phyloP scores from a whole-genome alignment of 192 early-diverging fungal genomes.

The Irineochytrium annulatum region DNA sequence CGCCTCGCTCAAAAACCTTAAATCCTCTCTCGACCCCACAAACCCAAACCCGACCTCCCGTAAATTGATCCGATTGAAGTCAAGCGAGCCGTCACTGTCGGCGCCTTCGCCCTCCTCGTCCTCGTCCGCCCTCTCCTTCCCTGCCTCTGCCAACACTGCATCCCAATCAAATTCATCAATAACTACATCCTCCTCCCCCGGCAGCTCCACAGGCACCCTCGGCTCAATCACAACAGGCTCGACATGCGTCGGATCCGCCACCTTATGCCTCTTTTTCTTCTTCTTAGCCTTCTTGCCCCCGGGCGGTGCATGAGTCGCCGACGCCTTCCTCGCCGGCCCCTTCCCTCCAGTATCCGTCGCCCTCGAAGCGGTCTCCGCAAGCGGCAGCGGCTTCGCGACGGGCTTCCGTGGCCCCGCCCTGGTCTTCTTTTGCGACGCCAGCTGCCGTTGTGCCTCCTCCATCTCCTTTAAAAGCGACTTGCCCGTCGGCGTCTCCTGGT shows the following conservation, averaged over 20 bases:
- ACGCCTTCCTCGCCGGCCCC: slow-evolving; percentile 6
- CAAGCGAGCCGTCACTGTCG: slow-evolving; percentile 19
- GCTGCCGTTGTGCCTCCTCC: too few relatives aligned
- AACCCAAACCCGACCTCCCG: slow-evolving; percentile 10
- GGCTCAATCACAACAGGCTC: slow-evolving; percentile 14
- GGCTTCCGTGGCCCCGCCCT: too few relatives aligned
- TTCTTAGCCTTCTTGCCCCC: too few relatives aligned
- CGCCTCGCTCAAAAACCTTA: slow-evolving; percentile 21
- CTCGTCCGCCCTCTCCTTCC: too few relatives aligned
- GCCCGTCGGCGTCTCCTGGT: too few relatives aligned
- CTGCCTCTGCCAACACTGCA: too few relatives aligned
- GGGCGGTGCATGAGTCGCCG: slow-evolving; percentile 10
- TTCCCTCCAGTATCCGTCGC: neutral
- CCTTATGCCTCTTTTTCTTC: too few relatives aligned
- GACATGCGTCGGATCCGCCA: too few relatives aligned
- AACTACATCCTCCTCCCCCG: neutral
- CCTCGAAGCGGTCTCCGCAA: neutral
- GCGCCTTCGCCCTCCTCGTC: too few relatives aligned
- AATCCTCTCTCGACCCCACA: slow-evolving; percentile 14
- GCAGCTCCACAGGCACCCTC: slow-evolving; percentile 18
- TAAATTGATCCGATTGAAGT: slow-evolving; percentile 19
- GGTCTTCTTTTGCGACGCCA: too few relatives aligned
- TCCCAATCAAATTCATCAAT: neutral
- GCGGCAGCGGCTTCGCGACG: too few relatives aligned
- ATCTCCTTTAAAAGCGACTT: too few relatives aligned